Base-by-base conservation (phyloP, 805 yeast species). In the Isabelozyma heimii region DNA sequence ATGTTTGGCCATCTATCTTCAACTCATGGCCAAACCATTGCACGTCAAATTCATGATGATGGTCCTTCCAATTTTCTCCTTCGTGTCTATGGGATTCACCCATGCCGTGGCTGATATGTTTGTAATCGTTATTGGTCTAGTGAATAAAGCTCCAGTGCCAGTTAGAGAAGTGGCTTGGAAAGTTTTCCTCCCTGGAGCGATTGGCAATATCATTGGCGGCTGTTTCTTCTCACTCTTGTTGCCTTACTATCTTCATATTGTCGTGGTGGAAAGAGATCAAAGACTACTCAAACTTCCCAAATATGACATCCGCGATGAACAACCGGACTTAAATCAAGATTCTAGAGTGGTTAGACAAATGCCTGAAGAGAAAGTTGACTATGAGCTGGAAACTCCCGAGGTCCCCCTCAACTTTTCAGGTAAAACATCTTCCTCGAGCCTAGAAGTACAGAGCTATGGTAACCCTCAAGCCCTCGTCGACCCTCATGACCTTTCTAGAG, bases 41-140 rank as follows among this genome's bases (percentile, higher is more conserved):
- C 95, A 89, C 60, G 95, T 89, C 35, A 87, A 85, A 56, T 73
- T 85, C 27, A 43, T 85, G 5, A 66, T 85, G 70, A 78, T 88
- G 70, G 59, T 74, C 13, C 61, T 87, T 16, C 96, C 96, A 0
- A 75, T 88, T 13, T 86, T 87, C 64, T 82, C 91, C 0, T 87
- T 89, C 65, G 94, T 87, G n/a, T 58, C 84, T 1, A 72, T 84
- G 73, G 94, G 95, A 0, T 89, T 83, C 65, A 82, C 89, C 2
- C 95, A 89, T 61, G 82, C 83, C 1, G 90, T 89, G 8, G 96
- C 95, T 0, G 96, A 89, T 62, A 87, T 89, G 94, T 84, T 74
- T 54, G 55, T 86, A 47, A 61, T 85, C 4, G 81, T 84, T 8
- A 79, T 82, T 53, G 95, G 89, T 0, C 66, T 87, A 60, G 73